Evolutionary conservation across 768 basidiomycete species (phyloP), one percentile per base, ranked within the genome.

Genomic region (Lenzites betulinus): DNA sequence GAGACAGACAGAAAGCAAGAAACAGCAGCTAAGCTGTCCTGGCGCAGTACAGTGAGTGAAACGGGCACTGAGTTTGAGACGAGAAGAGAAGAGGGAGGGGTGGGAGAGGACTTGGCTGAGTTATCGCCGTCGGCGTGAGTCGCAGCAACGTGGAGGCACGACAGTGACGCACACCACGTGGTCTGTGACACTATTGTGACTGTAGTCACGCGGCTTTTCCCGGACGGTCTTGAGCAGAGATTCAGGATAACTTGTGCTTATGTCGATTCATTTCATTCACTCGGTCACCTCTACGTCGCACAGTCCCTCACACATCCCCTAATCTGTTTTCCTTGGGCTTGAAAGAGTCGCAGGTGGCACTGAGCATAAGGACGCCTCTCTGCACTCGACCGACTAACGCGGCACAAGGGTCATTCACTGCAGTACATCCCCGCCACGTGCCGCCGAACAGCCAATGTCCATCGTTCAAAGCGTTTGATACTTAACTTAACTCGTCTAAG

Each of bases 141-240:
- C 47, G n/a, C 55, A 50, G 55, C 55, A 50, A 57, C 55, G 55
- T 57, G 55, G 55, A 57, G 38, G 47, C 55, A 56, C 28, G 20
- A 12, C 43, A 22, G 44, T 48, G 54, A 56, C 54, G 54, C 33
- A 18, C 18, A 12, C 15, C 52, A 54, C 52, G 52, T 54, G 52
- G 20, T 12, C 22, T 9, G 22, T 44, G 18, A 44, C 20, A n/a
- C 2, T 44, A 22, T n/a, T 33, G 43, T 44, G 20, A 44, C 43
- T 25, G 20, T 7, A 3, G 11, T 15, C 38, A 18, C 38, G 13
- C 22, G 18, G 38, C 25, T 52, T 3, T 23, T 22, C 12, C 12
- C 30, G 30, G 30, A 33, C 4, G 30, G n/a, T n/a, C n/a, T n/a
- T n/a, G n/a, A n/a, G n/a, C n/a, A n/a, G n/a, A n/a, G n/a, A n/a